A percentile compares a stretch with the other conserved stretches of the same genome.
Conservation (phyloP, 768 basidiomycete species). For the Hypholoma fasciculare region DNA sequence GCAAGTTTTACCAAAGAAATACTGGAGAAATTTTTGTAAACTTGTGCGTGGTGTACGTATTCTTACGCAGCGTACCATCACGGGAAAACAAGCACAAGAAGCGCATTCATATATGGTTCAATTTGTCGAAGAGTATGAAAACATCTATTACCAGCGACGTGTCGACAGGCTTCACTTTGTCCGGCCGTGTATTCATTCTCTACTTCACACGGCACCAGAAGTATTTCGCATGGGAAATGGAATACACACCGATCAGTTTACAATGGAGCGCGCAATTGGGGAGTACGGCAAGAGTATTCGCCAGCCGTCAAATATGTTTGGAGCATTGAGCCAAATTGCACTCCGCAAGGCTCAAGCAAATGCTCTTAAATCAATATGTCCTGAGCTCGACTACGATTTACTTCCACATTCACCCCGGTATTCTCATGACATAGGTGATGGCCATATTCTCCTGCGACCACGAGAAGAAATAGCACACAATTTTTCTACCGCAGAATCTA, state of each 20-base stretch:
- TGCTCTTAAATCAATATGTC: neutral
- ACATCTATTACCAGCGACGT: conserved; percentile 29
- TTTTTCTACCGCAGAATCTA: conserved; percentile 5
- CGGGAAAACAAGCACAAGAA: conserved; percentile 14
- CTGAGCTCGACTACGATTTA: conserved; percentile 3
- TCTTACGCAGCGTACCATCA: conserved; percentile 25
- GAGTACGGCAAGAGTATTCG: neutral
- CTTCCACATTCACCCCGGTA: neutral
- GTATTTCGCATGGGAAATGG: conserved; percentile 20
- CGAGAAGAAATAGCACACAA: conserved; percentile 8
- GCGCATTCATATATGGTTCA: conserved; percentile 23
- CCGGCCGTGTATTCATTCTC: conserved; percentile 27
- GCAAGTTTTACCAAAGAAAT: conserved; percentile 24
- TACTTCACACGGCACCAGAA: conserved; percentile 31
- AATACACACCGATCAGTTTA: neutral
- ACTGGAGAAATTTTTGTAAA: conserved; percentile 32
- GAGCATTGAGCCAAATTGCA: neutral
- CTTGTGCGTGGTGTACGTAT: conserved; percentile 26
- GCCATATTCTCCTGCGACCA: conserved; percentile 1
- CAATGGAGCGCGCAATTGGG: conserved; percentile 1
- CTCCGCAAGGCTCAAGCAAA: neutral
- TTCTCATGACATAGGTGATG: neutral
- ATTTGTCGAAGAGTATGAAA: conserved; percentile 34
- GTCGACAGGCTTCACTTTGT: neutral
- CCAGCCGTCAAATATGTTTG: neutral